Evolutionary conservation across 768 basidiomycete species (phyloP).

Genomic region (Antrodiella citrinella): DNA sequence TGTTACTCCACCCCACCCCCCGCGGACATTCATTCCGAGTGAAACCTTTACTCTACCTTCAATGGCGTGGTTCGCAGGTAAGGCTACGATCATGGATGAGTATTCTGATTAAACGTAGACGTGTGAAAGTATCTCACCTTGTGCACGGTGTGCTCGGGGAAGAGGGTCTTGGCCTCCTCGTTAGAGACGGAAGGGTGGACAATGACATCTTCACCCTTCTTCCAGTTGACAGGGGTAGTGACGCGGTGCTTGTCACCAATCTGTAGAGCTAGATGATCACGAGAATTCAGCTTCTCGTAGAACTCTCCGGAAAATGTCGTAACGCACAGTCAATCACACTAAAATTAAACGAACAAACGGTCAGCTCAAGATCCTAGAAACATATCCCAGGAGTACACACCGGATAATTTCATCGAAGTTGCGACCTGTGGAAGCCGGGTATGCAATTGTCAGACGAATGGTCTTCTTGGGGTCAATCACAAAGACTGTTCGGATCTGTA

Average conservation of each 20-base stretch:
- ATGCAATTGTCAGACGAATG: constrained; percentile 83
- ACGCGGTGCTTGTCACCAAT: constrained; percentile 79
- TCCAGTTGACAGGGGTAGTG: constrained; percentile 94
- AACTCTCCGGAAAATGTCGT: neutral
- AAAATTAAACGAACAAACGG: neutral
- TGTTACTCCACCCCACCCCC: no score
- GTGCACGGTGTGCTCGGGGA: constrained; percentile 77
- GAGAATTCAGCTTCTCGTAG: neutral
- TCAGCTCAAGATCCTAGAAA: constrained; percentile 11
- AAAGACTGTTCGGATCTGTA: constrained; percentile 89
- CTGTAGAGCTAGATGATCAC: constrained; percentile 58
- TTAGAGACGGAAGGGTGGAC: constrained; percentile 77
- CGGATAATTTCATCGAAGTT: constrained; percentile 77
- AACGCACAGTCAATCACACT: constrained; percentile 65
- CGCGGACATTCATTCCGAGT: no score
- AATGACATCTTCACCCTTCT: constrained; percentile 88
- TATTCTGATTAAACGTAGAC: neutral
- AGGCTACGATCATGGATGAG: constrained; percentile 36
- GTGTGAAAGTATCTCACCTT: constrained; percentile 38
- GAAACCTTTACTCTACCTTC: constrained; percentile 15
- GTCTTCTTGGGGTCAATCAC: constrained; percentile 95
- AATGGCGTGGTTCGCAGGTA: constrained; percentile 82
- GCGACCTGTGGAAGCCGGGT: constrained; percentile 93
- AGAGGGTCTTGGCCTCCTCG: constrained; percentile 87
- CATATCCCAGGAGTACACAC: constrained; percentile 18